These are phyloP conservation scores for Beauveria asiatica DNA, from an alignment of 2,329 filamentous ascomycete species.

Conservation along the genomic window DNA sequence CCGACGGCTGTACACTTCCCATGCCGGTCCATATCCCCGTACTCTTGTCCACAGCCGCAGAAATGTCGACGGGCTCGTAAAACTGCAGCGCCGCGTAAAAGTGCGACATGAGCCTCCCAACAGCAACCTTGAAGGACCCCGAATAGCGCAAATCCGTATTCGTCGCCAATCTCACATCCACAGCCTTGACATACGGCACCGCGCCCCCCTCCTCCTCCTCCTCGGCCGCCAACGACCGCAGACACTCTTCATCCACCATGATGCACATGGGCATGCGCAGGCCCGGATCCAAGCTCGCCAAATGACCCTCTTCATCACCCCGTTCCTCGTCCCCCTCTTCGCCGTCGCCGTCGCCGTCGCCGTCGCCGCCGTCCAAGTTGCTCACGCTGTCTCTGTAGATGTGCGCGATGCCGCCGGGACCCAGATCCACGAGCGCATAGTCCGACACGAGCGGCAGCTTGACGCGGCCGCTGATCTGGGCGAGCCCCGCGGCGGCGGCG, in stretches of 20 bases:
- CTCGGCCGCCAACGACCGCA: neutral
- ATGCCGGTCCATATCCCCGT: neutral
- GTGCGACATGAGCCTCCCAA: neutral
- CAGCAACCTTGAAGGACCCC: constrained; percentile 3
- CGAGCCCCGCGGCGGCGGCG: neutral
- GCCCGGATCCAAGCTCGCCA: neutral
- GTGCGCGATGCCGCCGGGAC: neutral
- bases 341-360: neutral
- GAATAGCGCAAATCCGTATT: neutral
- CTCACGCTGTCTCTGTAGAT: neutral
- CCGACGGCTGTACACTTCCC: neutral
- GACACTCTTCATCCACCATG: constrained; percentile 2
- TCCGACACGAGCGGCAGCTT: neutral
- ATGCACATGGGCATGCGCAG: constrained; percentile 5
- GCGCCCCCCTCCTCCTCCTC: neutral
- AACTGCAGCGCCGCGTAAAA: constrained; percentile 2
- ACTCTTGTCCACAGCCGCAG: neutral
- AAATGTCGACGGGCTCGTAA: neutral
- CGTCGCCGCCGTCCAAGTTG: neutral
- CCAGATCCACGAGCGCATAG: neutral
- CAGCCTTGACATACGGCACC: constrained; percentile 2
- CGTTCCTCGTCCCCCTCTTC: neutral
- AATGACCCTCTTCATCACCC: neutral
- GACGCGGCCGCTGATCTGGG: neutral
- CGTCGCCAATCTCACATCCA: neutral